Evolutionary conservation across 1,284 basidiomycete species (phyloP).

Genomic region (Butyriboletus appendiculatus): DNA sequence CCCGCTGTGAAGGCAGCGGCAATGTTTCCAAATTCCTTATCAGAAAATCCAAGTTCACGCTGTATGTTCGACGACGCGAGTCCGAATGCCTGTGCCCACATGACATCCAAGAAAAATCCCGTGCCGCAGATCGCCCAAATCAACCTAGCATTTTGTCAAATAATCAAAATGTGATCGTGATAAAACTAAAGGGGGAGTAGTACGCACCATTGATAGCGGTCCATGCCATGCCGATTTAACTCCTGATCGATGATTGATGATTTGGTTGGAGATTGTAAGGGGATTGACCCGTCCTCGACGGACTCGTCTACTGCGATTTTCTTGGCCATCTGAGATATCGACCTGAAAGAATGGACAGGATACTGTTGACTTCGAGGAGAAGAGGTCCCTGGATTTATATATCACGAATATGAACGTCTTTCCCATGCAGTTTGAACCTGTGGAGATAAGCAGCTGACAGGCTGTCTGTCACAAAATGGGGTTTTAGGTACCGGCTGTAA

Average conservation of each 20-base stretch:
- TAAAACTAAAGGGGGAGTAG: neutral
- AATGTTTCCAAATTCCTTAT: constrained; percentile 18
- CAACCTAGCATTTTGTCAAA: constrained; percentile 6
- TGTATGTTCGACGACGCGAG: constrained; percentile 8
- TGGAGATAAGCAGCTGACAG: too few species aligned
- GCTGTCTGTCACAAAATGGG: too few species aligned
- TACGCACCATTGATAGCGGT: constrained; percentile 19
- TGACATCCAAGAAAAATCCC: constrained; percentile 11
- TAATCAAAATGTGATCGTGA: neutral
- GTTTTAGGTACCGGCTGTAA: too few species aligned
- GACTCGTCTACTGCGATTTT: neutral
- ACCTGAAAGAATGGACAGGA: neutral
- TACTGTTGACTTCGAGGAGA: neutral
- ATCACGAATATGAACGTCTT: too few species aligned
- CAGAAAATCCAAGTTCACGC: constrained; percentile 19
- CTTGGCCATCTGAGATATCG: constrained; percentile 1
- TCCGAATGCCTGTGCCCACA: constrained; percentile 9
- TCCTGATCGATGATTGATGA: constrained; percentile 16
- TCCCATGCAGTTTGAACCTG: too few species aligned
- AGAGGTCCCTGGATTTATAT: neutral
- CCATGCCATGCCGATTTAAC: constrained; percentile 18
- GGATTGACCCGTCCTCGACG: neutral
- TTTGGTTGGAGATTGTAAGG: constrained; percentile 5
- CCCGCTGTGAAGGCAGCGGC: neutral
- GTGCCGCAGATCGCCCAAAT: constrained; percentile 20